phyloP scores from a whole-genome alignment of 441 rosid genomes.

The Erysimum cheiri region DNA sequence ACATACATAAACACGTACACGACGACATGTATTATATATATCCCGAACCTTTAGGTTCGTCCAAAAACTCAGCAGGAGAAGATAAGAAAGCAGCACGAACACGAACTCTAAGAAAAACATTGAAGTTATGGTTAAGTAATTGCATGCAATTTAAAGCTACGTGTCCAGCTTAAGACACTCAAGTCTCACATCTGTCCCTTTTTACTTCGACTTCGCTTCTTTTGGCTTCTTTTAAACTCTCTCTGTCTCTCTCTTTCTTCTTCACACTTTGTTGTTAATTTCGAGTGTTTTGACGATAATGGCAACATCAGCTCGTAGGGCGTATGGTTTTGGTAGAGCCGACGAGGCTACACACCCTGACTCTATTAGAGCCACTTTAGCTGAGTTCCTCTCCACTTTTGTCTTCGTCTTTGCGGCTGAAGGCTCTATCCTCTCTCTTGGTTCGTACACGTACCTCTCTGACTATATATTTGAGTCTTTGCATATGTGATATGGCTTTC shows the following conservation, averaged over 20 bases:
- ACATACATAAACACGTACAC: constrained; percentile 2
- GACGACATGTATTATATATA: constrained; percentile 16
- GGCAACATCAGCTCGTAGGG: constrained; percentile 56
- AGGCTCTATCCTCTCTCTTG: constrained; percentile 81
- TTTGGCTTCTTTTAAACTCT: constrained; percentile 42
- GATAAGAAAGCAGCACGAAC: constrained; percentile 38
- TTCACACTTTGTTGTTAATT: constrained; percentile 5
- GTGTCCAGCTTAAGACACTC: constrained; percentile 50
- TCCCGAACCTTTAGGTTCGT: constrained; percentile 24
- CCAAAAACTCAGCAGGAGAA: constrained; percentile 28
- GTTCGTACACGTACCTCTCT: constrained; percentile 38
- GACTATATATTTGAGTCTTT: background rate
- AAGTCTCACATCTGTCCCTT: constrained; percentile 60
- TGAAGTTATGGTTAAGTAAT: constrained; percentile 31
- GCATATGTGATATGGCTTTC: constrained; percentile 17
- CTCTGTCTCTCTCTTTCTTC: constrained; percentile 33
- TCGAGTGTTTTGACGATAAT: constrained; percentile 23
- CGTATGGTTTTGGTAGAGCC: constrained; percentile 66
- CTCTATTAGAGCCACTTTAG: constrained; percentile 70
- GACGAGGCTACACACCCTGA: constrained; percentile 87
- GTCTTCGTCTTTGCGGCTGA: constrained; percentile 83
- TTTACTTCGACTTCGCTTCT: constrained; percentile 38
- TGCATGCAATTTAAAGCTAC: constrained; percentile 46
- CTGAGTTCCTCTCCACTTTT: constrained; percentile 77
- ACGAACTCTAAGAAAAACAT: background rate